Conservation (phyloP, 1,284 basidiomycete genomes). For the Entoloma clypeatum region DNA sequence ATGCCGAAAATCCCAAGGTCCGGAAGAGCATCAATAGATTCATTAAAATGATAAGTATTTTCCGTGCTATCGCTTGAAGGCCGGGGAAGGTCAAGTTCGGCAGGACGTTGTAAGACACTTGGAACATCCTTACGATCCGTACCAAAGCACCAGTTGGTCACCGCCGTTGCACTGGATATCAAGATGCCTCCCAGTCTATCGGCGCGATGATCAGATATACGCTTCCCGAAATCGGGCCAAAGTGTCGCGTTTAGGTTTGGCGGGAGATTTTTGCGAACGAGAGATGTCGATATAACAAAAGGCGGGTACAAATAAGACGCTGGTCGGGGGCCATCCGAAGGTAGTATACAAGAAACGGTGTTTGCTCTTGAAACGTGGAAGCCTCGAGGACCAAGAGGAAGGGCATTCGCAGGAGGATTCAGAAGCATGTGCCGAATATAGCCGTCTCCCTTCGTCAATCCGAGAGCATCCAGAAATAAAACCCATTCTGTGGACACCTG, state of each 20-base stretch:
- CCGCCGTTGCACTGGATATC: constrained; percentile 12
- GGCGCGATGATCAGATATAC: constrained; percentile 24
- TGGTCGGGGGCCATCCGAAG: constrained; percentile 27
- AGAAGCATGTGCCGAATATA: constrained; percentile 34
- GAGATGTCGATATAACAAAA: constrained; percentile 41
- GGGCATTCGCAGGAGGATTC: constrained; percentile 28
- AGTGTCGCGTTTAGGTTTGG: constrained; percentile 18
- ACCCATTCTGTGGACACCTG: constrained; percentile 44
- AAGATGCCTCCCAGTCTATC: constrained; percentile 32
- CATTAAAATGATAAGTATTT: constrained; percentile 1
- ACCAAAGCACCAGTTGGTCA: constrained; percentile 26
- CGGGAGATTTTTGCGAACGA: constrained; percentile 22
- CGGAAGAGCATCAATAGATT: constrained; percentile 3
- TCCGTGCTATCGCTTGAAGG: neutral
- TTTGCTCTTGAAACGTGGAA: constrained; percentile 23
- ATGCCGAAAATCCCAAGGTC: constrained; percentile 25
- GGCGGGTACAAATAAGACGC: constrained; percentile 55
- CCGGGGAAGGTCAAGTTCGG: neutral
- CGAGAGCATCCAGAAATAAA: constrained; percentile 47
- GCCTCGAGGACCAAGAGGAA: constrained; percentile 47
- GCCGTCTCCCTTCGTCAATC: constrained; percentile 30
- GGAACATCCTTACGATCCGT: too few species aligned
- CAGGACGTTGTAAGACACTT: too few species aligned
- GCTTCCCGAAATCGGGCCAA: constrained; percentile 44
- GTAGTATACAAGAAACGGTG: constrained; percentile 28